Conservation (phyloP, 2,329 filamentous ascomycete genomes). For the Alternaria burnsii region DNA sequence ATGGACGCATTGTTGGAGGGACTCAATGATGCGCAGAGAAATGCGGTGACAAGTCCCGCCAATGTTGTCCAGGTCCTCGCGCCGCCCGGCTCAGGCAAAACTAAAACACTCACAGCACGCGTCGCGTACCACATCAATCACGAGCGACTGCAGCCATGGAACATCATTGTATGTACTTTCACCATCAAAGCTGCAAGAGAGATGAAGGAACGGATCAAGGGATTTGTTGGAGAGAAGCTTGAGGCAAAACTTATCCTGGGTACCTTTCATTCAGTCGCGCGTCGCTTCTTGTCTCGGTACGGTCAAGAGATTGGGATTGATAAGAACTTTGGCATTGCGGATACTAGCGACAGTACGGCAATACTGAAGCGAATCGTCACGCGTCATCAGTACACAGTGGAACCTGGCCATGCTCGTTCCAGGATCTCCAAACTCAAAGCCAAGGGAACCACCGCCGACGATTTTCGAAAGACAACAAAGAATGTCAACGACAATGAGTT, state of each 20-base stretch:
- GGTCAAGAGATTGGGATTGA: slow-evolving; percentile 83
- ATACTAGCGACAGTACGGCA: slow-evolving; percentile 78
- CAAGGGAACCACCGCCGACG: slow-evolving; percentile 59
- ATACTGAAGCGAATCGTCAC: slow-evolving; percentile 87
- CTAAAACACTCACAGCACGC: slow-evolving; percentile 90
- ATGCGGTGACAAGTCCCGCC: slow-evolving; percentile 70
- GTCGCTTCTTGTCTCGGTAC: slow-evolving; percentile 83
- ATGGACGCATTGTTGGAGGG: slow-evolving; percentile 67
- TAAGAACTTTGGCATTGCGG: slow-evolving; percentile 89
- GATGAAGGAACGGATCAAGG: slow-evolving; percentile 89
- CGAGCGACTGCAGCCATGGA: slow-evolving; percentile 76
- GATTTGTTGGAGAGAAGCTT: slow-evolving; percentile 77
- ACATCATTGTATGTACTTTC: slow-evolving; percentile 95
- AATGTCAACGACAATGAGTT: slow-evolving; percentile 70
- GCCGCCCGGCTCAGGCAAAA: slow-evolving; percentile 81
- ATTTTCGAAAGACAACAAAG: slow-evolving; percentile 53
- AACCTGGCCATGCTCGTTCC: slow-evolving; percentile 73
- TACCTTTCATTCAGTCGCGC: slow-evolving; percentile 93
- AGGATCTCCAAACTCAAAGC: slow-evolving; percentile 76
- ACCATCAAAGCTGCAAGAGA: slow-evolving; percentile 94
- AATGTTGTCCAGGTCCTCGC: slow-evolving; percentile 69
- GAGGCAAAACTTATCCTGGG: slow-evolving; percentile 83
- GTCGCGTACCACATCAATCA: slow-evolving; percentile 86
- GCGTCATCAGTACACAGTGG: slow-evolving; percentile 71
- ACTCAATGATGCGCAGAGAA: slow-evolving; percentile 70